These are phyloP conservation scores for Nannizziopsis arthrosporioides DNA, from an alignment of 2,329 filamentous ascomycete species.

Conservation along the genomic window DNA sequence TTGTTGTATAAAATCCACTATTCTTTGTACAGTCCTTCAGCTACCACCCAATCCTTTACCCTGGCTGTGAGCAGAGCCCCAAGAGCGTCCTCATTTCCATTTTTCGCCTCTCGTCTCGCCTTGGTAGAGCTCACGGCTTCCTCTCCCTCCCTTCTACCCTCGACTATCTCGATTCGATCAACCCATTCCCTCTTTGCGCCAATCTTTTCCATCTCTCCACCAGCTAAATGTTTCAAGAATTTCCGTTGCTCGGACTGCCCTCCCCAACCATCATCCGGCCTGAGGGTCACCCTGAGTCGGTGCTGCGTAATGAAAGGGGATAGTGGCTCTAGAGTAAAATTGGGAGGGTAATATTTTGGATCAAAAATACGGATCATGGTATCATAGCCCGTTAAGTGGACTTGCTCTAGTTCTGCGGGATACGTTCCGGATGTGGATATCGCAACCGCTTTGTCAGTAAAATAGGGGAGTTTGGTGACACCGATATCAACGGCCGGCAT, in stretches of 20 bases:
- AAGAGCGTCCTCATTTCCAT: slow-evolving; percentile 23
- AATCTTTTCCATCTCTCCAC: slow-evolving; percentile 27
- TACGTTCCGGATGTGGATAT: slow-evolving; percentile 32
- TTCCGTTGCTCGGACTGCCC: slow-evolving; percentile 28
- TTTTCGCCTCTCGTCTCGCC: slow-evolving; percentile 28
- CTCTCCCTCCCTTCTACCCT: slow-evolving; percentile 28
- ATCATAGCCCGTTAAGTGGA: slow-evolving; percentile 40
- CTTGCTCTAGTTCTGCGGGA: slow-evolving; percentile 29
- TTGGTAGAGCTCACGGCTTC: slow-evolving; percentile 34
- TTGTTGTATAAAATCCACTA: neutral
- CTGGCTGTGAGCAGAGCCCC: slow-evolving; percentile 27
- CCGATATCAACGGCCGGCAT: slow-evolving; percentile 35
- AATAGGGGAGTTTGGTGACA: slow-evolving; percentile 39
- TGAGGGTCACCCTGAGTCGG: slow-evolving; percentile 34
- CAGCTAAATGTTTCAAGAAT: slow-evolving; percentile 29
- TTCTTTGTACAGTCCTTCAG: slow-evolving; percentile 23
- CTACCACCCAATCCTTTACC: slow-evolving; percentile 26
- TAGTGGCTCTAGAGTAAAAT: slow-evolving; percentile 33
- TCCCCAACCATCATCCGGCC: slow-evolving; percentile 33
- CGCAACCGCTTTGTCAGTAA: slow-evolving; percentile 37
- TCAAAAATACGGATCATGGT: slow-evolving; percentile 40
- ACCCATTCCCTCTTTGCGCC: slow-evolving; percentile 35
- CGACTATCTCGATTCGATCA: slow-evolving; percentile 31
- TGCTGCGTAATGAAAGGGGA: slow-evolving; percentile 34
- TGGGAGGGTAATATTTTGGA: slow-evolving; percentile 38